Base-by-base conservation (phyloP, 768 basidiomycete species). In the Suillus variegatus region DNA sequence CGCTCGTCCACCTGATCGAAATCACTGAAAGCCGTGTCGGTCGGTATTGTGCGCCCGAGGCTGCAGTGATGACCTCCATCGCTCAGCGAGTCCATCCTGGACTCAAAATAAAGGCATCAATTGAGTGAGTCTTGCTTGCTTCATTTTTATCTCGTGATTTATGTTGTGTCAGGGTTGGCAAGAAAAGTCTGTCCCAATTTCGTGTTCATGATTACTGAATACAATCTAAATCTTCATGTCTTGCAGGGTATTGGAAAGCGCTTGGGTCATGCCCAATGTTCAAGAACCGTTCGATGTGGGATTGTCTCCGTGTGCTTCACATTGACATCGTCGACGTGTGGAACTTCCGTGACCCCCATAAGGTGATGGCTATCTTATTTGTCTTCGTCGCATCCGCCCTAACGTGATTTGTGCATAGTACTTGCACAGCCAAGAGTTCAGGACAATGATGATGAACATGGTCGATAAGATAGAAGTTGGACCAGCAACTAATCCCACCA, bases 241-340 rank as follows among this genome's bases (percentile, higher is more conserved):
- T 35, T 38, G 8, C 54, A 72, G 72, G 36, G 47, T 72, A 72
- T 58, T 72, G 71, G 71, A 46, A 47, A 20, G 63, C 41, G 10
- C 54, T 72, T 12, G 64, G 52, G 6, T 61, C 72, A 1, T 64
- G 63, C 46, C 28, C 56, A 7, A 36, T 55, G 18, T 72, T 72
- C 38, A 13, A 47, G 10, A 22, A 22, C 9, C 51, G 3, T 6
- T 18, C 2, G 7, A 14, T 16, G 8, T 18, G 16, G 52, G 52
- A 32, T 9, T 72, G 71, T 56, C 44, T 72, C 2, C 35, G 62
- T 7, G 63, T 69, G n/a, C 64, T 72, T 18, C 71, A 72, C 57
- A 28, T 49, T 1, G 71, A 72, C 25, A 70, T 72, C 16, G 49
- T 72, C n/a, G n/a, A 22, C 2, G 61, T 66, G 18, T 72, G 71